A percentile compares a stretch with the other conserved stretches of the same genome.
These are phyloP conservation scores for Chrysoporthe cubensis DNA, from an alignment of 2,329 filamentous ascomycete species.

Conservation along the genomic window DNA sequence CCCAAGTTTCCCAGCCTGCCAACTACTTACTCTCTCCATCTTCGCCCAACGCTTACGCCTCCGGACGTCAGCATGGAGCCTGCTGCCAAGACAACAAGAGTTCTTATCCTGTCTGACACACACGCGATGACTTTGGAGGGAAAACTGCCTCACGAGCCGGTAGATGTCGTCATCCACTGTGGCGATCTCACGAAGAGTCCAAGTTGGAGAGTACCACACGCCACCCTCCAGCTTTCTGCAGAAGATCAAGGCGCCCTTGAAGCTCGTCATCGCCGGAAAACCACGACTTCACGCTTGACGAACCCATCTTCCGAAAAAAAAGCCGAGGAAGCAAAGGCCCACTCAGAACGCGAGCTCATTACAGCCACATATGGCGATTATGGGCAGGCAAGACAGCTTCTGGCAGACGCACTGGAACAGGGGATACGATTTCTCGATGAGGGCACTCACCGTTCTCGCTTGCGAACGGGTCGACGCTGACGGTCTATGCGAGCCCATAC, in stretches of 20 bases:
- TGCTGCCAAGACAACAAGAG: not conserved
- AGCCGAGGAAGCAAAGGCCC: constrained; percentile 17
- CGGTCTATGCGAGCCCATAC: constrained; percentile 57
- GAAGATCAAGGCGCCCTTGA: constrained; percentile 51
- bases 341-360: constrained; percentile 31
- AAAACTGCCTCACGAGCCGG: constrained; percentile 28
- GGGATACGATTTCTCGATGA: constrained; percentile 55
- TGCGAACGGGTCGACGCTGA: constrained; percentile 52
- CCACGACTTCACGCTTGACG: constrained; percentile 52
- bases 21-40: not conserved
- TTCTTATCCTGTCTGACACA: constrained; percentile 50
- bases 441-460: constrained; percentile 54
- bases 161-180: constrained; percentile 56
- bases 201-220: constrained; percentile 45
- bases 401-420: constrained; percentile 41
- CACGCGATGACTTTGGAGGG: constrained; percentile 38
- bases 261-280: constrained; percentile 60
- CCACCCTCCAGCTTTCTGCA: constrained; percentile 48
- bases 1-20: not conserved
- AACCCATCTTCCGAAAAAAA: constrained; percentile 38
- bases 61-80: not conserved
- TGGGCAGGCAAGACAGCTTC: constrained; percentile 43
- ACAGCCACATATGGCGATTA: constrained; percentile 43
- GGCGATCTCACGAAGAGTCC: constrained; percentile 54
- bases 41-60: not conserved